Percentiles rank a stretch among this genome's conserved stretches.
Evolutionary conservation across 305 asterid species (phyloP).

Genomic region (Fraxinus sp.): DNA sequence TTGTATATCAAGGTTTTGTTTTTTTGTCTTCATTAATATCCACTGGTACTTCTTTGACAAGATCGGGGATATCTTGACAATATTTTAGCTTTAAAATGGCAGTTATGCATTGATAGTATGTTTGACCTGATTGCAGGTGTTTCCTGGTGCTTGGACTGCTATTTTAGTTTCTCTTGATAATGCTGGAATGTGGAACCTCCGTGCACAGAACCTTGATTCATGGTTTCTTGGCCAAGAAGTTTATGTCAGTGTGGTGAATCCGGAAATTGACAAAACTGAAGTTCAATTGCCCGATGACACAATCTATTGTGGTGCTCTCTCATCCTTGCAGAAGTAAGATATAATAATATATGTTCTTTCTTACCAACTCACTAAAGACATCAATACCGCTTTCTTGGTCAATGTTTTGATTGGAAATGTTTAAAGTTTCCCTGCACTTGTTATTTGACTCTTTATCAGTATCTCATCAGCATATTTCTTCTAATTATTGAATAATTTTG

Average conservation of each 20-base stretch:
- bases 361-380: not conserved
- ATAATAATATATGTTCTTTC: not conserved
- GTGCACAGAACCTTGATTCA: slow-evolving; percentile 87
- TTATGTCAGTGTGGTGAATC: slow-evolving; percentile 70
- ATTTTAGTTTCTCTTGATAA: slow-evolving; percentile 74
- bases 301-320: slow-evolving; percentile 76
- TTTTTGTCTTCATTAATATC: not conserved
- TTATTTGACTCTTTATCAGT: not conserved
- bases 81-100: not conserved
- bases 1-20: not conserved
- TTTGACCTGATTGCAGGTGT: slow-evolving; percentile 47
- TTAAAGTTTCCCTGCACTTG: not conserved
- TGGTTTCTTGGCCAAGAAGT: slow-evolving; percentile 94
- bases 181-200: slow-evolving; percentile 88
- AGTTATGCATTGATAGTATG: not conserved
- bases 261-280: slow-evolving; percentile 62
- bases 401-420: not conserved
- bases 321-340: slow-evolving; percentile 76
- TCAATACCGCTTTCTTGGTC: not conserved
- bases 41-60: not conserved
- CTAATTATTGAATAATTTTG: not conserved
- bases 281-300: slow-evolving; percentile 65
- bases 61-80: slow-evolving; percentile 1
- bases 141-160: slow-evolving; percentile 96
- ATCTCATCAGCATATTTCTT: not conserved